Conservation (phyloP, 192 early-diverging fungal genomes). For the Coemansia sp. region DNA sequence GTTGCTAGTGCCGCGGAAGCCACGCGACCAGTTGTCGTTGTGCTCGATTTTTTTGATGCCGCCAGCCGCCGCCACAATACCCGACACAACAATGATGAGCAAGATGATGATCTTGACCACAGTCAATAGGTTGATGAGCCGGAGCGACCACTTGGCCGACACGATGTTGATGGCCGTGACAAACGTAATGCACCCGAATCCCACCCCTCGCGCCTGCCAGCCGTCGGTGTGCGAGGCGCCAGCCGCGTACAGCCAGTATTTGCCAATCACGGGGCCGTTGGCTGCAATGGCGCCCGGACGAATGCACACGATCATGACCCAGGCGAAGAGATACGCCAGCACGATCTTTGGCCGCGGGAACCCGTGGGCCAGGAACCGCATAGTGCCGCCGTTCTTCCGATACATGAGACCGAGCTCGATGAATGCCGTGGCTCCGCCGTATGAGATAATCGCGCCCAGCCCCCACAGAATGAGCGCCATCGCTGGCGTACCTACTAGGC, state of each 20-base stretch:
- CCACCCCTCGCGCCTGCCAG: slow-evolving; percentile 59
- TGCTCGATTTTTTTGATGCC: slow-evolving; percentile 33
- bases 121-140: slow-evolving; percentile 72
- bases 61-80: slow-evolving; percentile 65
- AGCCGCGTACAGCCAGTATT: slow-evolving; percentile 58
- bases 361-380: slow-evolving; percentile 79
- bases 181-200: slow-evolving; percentile 57
- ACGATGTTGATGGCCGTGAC: slow-evolving; percentile 68
- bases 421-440: slow-evolving; percentile 83
- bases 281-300: slow-evolving; percentile 58
- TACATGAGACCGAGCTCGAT: slow-evolving; percentile 89
- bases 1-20: slow-evolving; percentile 62
- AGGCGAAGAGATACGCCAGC: slow-evolving; percentile 57
- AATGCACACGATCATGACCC: slow-evolving; percentile 55
- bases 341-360: slow-evolving; percentile 54
- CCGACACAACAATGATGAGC: slow-evolving; percentile 65
- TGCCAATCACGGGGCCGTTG: slow-evolving; percentile 55
- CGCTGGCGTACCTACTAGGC: slow-evolving; percentile 63
- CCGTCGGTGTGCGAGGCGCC: slow-evolving; percentile 12
- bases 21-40: slow-evolving; percentile 57
- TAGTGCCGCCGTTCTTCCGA: slow-evolving; percentile 84
- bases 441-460: slow-evolving; percentile 70
- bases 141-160: slow-evolving; percentile 63
- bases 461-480: slow-evolving; percentile 78
- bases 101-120: slow-evolving; percentile 70